These are phyloP conservation scores for Pseudogymnoascus sp. DNA, from an alignment of 2,329 filamentous ascomycete genomes.

Conservation along the genomic window DNA sequence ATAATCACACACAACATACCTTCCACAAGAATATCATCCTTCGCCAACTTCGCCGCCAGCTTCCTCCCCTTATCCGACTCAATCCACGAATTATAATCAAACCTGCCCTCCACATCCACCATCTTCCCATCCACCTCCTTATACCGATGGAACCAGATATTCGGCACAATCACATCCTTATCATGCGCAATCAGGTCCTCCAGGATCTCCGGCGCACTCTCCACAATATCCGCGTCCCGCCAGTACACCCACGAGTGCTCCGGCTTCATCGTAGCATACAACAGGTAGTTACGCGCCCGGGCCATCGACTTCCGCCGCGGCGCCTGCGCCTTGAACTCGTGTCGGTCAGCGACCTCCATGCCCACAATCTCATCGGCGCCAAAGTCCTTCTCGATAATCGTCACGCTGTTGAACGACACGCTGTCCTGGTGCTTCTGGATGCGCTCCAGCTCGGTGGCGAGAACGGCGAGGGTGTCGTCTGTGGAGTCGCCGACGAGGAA, in stretches of 20 bases:
- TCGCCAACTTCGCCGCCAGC: conserved; percentile 64
- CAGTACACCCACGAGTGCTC: conserved; percentile 99
- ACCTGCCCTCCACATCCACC: conserved; percentile 87
- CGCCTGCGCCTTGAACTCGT: conserved; percentile 79
- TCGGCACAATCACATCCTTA: conserved; percentile 86
- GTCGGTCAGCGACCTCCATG: conserved; percentile 74
- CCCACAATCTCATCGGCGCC: conserved; percentile 39
- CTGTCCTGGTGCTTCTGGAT: conserved; percentile 75
- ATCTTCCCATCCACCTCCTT: conserved; percentile 48
- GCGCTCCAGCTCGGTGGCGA: conserved; percentile 77
- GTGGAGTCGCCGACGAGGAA: conserved; percentile 89
- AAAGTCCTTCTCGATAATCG: conserved; percentile 89
- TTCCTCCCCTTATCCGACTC: conserved; percentile 80
- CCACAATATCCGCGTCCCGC: conserved; percentile 93
- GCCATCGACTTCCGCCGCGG: conserved; percentile 87
- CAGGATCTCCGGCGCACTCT: conserved; percentile 78
- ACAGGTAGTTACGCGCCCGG: conserved; percentile 82
- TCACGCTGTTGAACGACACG: conserved; percentile 76
- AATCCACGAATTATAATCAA: conserved; percentile 99
- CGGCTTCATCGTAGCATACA: conserved; percentile 74
- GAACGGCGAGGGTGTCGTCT: conserved; percentile 84
- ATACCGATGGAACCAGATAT: conserved; percentile 96
- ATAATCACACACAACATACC: conserved; percentile 29
- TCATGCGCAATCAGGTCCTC: conserved; percentile 96
- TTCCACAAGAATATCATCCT: conserved; percentile 80